These are phyloP conservation scores for Candolleomyces eurysporus DNA, from an alignment of 768 basidiomycete species.

Conservation along the genomic window DNA sequence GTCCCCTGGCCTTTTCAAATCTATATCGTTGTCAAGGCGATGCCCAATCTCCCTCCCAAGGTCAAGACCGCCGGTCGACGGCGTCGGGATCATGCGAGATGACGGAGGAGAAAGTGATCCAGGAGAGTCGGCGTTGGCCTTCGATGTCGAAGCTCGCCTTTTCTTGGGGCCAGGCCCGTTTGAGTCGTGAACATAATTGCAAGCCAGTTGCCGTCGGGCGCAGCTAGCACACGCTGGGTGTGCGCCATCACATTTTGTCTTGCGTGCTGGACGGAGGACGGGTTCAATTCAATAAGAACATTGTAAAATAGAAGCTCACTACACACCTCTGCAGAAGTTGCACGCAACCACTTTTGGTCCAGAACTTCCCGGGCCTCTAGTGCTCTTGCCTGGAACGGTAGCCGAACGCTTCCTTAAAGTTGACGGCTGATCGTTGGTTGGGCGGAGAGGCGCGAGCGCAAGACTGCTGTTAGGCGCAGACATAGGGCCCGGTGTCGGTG, in stretches of 20 bases:
- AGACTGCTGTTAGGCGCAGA: slow-evolving; percentile 42
- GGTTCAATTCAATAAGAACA: background rate
- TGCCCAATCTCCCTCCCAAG: slow-evolving; percentile 37
- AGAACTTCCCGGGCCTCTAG: slow-evolving; percentile 58
- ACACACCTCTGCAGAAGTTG: slow-evolving; percentile 83
- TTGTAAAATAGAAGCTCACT: background rate
- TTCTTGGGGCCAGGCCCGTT: slow-evolving; percentile 43
- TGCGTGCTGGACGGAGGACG: slow-evolving; percentile 57
- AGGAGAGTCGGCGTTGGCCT: slow-evolving; percentile 36
- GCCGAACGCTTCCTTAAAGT: slow-evolving; percentile 69
- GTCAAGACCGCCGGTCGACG: slow-evolving; percentile 36
- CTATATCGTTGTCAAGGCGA: slow-evolving; percentile 47
- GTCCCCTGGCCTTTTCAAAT: slow-evolving; percentile 61
- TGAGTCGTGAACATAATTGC: slow-evolving; percentile 77
- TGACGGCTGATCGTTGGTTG: slow-evolving; percentile 65
- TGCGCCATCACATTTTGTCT: slow-evolving; percentile 87
- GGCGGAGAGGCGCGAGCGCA: slow-evolving; percentile 61
- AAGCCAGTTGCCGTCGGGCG: slow-evolving; percentile 68
- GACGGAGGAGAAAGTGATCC: slow-evolving; percentile 57
- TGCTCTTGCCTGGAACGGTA: slow-evolving; percentile 62
- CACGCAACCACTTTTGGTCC: slow-evolving; percentile 88
- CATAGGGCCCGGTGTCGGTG: slow-evolving; percentile 55
- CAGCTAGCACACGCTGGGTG: slow-evolving; percentile 85
- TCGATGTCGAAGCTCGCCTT: slow-evolving; percentile 56
- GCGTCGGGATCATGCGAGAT: slow-evolving; percentile 52